A percentile compares a stretch with the other conserved stretches of the same genome.
Evolutionary conservation across 306 rosid species (phyloP).

Genomic region (Cyclanthera cordifolia): DNA sequence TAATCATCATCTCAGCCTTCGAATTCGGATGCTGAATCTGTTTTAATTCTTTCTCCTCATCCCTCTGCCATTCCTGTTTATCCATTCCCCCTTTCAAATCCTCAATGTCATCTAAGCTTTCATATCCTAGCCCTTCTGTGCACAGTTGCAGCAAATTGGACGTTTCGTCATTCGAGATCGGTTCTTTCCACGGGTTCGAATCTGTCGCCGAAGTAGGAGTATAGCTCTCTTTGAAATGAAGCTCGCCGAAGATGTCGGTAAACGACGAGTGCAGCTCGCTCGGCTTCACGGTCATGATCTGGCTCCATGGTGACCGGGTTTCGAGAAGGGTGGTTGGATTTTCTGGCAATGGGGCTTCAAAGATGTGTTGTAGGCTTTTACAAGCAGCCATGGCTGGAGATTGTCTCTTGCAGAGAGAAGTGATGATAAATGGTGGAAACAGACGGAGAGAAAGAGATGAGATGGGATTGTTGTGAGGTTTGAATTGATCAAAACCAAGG

Average conservation of each 20-base stretch:
- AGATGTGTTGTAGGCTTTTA: conserved; percentile 58
- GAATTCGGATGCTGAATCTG: background rate
- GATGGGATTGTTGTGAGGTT: conserved; percentile 3
- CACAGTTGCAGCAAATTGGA: conserved; percentile 55
- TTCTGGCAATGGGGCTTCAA: conserved; percentile 47
- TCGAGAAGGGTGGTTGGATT: conserved; percentile 39
- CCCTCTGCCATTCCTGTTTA: background rate
- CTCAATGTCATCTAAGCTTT: conserved; percentile 77
- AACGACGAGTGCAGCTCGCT: conserved; percentile 23
- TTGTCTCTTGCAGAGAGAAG: background rate
- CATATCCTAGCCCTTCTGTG: conserved; percentile 92
- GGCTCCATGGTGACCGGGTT: conserved; percentile 44
- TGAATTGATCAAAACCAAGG: background rate
- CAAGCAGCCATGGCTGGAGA: conserved; percentile 54
- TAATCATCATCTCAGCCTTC: conserved; percentile 26
- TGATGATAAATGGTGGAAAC: no score
- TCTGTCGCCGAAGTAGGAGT: conserved; percentile 8
- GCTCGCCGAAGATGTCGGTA: conserved; percentile 75
- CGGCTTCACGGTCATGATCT: conserved; percentile 34
- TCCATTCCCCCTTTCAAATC: conserved; percentile 33
- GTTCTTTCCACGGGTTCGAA: conserved; percentile 10
- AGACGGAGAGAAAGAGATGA: no score
- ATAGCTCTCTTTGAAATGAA: conserved; percentile 48
- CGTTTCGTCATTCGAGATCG: conserved; percentile 13
- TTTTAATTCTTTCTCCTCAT: conserved; percentile 14